These are phyloP conservation scores for Arthrobotrys entomopaga DNA, from an alignment of 2,329 filamentous ascomycete genomes.

Conservation along the genomic window DNA sequence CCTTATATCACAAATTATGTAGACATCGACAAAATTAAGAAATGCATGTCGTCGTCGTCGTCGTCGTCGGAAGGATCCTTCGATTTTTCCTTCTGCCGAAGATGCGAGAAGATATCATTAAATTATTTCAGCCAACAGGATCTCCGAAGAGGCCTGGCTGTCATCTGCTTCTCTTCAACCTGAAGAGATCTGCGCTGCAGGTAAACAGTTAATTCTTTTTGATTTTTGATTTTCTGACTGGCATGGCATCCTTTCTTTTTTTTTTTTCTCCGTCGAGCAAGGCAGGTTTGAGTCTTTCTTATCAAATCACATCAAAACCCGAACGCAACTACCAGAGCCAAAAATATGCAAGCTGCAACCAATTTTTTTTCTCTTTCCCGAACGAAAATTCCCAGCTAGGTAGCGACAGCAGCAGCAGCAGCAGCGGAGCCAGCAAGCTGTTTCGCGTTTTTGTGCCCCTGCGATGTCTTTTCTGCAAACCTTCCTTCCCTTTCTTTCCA, in stretches of 20 bases:
- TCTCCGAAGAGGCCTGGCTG: no score
- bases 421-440: background rate
- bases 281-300: constrained; percentile 20
- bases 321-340: constrained; percentile 20
- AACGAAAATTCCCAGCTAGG: background rate
- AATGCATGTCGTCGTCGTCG: background rate
- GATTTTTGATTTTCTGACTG: constrained; percentile 8
- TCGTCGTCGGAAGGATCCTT: background rate
- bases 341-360: constrained; percentile 2
- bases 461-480: background rate
- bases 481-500: constrained; percentile 3
- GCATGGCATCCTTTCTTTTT: constrained; percentile 13
- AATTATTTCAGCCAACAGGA: no score
- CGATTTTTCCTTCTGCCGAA: constrained; percentile 30
- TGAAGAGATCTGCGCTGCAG: constrained; percentile 49
- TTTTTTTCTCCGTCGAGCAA: constrained; percentile 23
- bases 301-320: constrained; percentile 43
- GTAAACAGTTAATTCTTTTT: constrained; percentile 7
- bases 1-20: constrained; percentile 2
- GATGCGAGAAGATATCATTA: background rate
- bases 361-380: background rate
- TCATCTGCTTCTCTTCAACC: constrained; percentile 8
- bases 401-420: background rate
- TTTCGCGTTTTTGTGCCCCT: background rate
- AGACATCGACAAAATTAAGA: no score